These are phyloP conservation scores for Cucurbita argyrosperma DNA, from an alignment of 306 rosid species.

Conservation along the genomic window DNA sequence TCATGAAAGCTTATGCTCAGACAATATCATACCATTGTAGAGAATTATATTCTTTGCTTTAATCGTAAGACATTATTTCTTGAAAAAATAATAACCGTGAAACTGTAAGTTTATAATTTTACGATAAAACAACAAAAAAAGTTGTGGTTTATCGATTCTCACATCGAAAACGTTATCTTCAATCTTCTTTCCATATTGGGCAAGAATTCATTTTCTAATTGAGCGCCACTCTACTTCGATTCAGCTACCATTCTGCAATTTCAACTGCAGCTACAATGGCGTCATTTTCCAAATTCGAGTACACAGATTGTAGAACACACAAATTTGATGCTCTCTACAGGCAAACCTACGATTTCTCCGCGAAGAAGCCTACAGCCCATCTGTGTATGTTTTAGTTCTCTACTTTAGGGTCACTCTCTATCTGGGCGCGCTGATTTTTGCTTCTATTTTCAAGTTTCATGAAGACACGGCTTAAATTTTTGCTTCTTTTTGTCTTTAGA, in stretches of 20 bases:
- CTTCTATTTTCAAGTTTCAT: not conserved
- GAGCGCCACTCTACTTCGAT: not conserved
- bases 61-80: no score
- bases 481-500: conserved; percentile 11
- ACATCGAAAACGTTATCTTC: conserved; percentile 11
- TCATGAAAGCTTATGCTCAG: no score
- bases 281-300: conserved; percentile 35
- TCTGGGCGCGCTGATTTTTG: not conserved
- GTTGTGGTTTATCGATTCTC: conserved; percentile 18
- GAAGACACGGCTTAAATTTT: not conserved
- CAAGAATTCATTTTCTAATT: not conserved
- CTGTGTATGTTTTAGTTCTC: conserved; percentile 29
- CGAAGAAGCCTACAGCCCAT: conserved; percentile 21
- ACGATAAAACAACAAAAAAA: no score
- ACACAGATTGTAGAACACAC: conserved; percentile 26
- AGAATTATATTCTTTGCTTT: no score
- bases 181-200: not conserved
- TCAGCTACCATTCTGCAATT: not conserved
- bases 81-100: no score
- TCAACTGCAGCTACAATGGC: conserved; percentile 25
- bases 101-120: no score
- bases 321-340: conserved; percentile 15
- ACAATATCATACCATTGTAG: no score
- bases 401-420: not conserved
- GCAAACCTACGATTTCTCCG: conserved; percentile 11